Percentiles rank a stretch among this genome's conserved stretches.
Evolutionary conservation across 257 asterid species (phyloP).

Genomic region (Solanum microdontum): DNA sequence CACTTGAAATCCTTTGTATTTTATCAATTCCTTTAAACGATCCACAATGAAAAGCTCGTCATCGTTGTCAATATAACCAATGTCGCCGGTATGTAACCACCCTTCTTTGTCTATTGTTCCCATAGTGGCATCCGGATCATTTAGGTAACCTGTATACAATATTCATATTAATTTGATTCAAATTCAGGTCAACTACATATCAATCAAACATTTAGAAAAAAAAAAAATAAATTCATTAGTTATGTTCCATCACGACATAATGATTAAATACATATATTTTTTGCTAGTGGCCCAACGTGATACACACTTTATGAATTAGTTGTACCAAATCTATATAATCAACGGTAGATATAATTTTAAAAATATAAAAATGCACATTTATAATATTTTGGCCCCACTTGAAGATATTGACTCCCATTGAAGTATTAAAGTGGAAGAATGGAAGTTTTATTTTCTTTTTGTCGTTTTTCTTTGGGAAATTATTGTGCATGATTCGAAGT

Average conservation of each 20-base stretch:
- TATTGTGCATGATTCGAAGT: neutral
- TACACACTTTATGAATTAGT: neutral
- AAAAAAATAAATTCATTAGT: neutral
- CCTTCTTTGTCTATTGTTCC: conserved; percentile 75
- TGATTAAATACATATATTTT: neutral
- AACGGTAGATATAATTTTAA: neutral
- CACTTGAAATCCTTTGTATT: conserved; percentile 84
- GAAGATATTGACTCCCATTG: neutral
- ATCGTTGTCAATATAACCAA: conserved; percentile 67
- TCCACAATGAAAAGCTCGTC: conserved; percentile 90
- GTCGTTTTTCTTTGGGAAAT: neutral
- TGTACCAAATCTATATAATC: neutral
- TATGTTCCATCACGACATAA: neutral
- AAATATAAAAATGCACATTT: neutral
- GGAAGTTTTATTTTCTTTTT: no score
- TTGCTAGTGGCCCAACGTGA: neutral
- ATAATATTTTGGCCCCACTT: neutral
- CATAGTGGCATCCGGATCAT: conserved; percentile 52
- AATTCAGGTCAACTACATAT: neutral
- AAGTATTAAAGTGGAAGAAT: neutral
- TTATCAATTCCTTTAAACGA: conserved; percentile 71
- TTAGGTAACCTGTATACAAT: conserved; percentile 46
- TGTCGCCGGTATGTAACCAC: conserved; percentile 88
- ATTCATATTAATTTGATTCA: neutral
- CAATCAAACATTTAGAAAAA: neutral